These are phyloP conservation scores for Collybia mongolica DNA, from an alignment of 768 basidiomycete genomes.

Conservation along the genomic window DNA sequence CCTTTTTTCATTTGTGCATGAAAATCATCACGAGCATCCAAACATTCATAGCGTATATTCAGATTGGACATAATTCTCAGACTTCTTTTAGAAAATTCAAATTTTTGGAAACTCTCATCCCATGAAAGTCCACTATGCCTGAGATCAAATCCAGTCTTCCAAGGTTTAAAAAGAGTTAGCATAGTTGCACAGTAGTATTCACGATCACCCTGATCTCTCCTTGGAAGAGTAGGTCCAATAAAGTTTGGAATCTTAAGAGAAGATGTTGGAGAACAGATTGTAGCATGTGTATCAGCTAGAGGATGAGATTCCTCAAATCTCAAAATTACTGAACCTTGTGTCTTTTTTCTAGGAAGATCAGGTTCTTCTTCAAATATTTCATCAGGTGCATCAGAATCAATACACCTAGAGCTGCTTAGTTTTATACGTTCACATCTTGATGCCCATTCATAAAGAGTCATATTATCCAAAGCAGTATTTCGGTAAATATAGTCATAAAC, in stretches of 20 bases:
- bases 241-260: conserved; percentile 23
- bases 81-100: conserved; percentile 15
- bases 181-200: conserved; percentile 30
- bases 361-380: background rate
- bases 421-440: conserved; percentile 11
- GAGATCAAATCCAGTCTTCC: conserved; percentile 19
- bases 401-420: background rate
- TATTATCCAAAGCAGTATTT: conserved; percentile 11
- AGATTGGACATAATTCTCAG: conserved; percentile 24
- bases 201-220: conserved; percentile 24
- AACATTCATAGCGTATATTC: conserved; percentile 23
- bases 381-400: background rate
- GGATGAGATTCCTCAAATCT: conserved; percentile 19
- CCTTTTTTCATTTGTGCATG: conserved; percentile 8
- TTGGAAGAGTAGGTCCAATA: conserved; percentile 21
- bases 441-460: conserved; percentile 27
- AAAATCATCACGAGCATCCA: conserved; percentile 26
- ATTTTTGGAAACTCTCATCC: conserved; percentile 16
- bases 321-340: background rate
- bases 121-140: conserved; percentile 16
- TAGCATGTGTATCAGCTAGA: conserved; percentile 18
- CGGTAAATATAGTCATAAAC: conserved; percentile 32
- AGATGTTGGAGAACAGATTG: background rate
- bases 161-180: conserved; percentile 28
- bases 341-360: conserved; percentile 4